Evolutionary conservation across 768 basidiomycete species (phyloP).

Genomic region (Kwoniella sp.): DNA sequence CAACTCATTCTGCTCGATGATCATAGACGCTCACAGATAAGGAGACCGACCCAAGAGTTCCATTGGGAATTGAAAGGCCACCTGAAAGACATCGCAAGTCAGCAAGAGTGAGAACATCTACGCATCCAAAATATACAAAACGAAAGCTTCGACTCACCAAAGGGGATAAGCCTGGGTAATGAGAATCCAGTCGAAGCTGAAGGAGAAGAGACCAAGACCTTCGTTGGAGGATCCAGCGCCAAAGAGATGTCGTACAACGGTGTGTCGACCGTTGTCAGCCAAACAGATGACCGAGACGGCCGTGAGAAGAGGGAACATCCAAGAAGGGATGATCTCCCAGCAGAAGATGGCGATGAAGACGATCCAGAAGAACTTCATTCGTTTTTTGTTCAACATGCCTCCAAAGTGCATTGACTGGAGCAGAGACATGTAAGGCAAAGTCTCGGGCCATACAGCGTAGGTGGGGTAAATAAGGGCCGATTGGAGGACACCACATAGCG

Average conservation of each 20-base stretch:
- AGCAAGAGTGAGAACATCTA: not conserved
- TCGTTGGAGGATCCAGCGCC: constrained; percentile 65
- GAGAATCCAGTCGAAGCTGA: constrained; percentile 67
- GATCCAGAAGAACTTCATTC: constrained; percentile 63
- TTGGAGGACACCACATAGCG: constrained; percentile 64
- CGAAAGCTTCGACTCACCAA: constrained; percentile 37
- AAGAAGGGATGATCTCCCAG: constrained; percentile 53
- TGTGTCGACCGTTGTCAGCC: constrained; percentile 61
- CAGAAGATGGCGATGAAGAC: constrained; percentile 62
- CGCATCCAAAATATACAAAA: not conserved
- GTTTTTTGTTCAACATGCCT: constrained; percentile 62
- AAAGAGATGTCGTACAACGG: constrained; percentile 65
- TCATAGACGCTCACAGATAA: constrained; percentile 58
- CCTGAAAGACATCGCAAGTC: not conserved
- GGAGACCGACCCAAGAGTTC: constrained; percentile 59
- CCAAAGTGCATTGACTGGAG: constrained; percentile 64
- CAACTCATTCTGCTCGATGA: too few species aligned
- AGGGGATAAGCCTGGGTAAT: constrained; percentile 64
- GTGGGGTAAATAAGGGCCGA: constrained; percentile 62
- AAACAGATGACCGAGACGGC: constrained; percentile 68
- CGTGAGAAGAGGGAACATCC: constrained; percentile 66
- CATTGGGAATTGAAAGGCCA: constrained; percentile 65
- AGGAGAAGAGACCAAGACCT: constrained; percentile 64
- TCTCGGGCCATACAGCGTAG: constrained; percentile 63
- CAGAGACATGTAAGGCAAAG: constrained; percentile 63